These are phyloP conservation scores for Friedmanniomyces endolithicus DNA, from an alignment of 495 filamentous ascomycete genomes.

Conservation along the genomic window DNA sequence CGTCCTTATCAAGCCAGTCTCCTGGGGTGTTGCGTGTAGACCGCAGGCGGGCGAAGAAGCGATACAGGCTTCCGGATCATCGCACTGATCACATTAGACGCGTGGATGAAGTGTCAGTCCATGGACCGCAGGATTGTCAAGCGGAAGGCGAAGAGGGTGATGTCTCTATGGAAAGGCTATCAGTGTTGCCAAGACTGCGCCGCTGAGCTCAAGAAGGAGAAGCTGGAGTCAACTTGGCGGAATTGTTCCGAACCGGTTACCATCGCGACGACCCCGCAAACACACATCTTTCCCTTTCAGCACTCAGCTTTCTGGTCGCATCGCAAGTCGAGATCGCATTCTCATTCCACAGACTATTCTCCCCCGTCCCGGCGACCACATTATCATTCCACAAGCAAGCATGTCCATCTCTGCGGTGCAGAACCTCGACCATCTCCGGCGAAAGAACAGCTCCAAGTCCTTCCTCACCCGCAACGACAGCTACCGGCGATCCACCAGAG, in stretches of 20 bases:
- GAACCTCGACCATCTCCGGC: constrained; percentile 33
- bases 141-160: too few relatives aligned
- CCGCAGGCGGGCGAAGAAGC: too few relatives aligned
- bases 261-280: not conserved
- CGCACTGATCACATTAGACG: too few relatives aligned
- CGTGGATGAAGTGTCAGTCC: too few relatives aligned
- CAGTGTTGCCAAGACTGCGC: not conserved
- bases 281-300: not conserved
- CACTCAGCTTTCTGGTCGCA: too few relatives aligned
- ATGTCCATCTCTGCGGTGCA: constrained; percentile 25
- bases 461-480: constrained; percentile 21
- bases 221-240: not conserved
- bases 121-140: too few relatives aligned
- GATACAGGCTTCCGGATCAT: too few relatives aligned
- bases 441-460: constrained; percentile 27
- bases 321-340: not conserved
- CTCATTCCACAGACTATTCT: constrained; percentile 1
- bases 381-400: constrained; percentile 6
- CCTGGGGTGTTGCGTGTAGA: too few relatives aligned
- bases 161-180: too few relatives aligned
- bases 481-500: constrained; percentile 48
- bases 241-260: not conserved
- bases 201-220: too few relatives aligned
- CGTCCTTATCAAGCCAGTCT: too few relatives aligned
- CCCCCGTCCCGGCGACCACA: not conserved